phyloP scores from a whole-genome alignment of 2,329 filamentous ascomycete species.

The Beauveria sp. region DNA sequence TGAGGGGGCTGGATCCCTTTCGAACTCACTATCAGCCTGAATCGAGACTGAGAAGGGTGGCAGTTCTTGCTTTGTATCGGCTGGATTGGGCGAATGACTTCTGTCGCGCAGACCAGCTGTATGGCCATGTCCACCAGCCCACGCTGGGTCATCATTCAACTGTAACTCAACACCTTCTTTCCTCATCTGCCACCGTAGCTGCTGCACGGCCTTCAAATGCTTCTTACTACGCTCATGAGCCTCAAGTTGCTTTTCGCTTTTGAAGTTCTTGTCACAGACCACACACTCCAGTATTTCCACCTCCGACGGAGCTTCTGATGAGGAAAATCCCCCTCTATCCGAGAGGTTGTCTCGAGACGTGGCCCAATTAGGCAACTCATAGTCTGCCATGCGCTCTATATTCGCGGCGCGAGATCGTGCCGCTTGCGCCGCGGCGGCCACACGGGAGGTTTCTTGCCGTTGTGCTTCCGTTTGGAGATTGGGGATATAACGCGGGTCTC shows the following conservation, averaged over 20 bases:
- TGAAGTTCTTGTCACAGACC: slow-evolving; percentile 71
- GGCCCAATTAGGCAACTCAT: slow-evolving; percentile 68
- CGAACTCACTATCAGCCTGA: background rate
- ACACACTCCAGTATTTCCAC: slow-evolving; percentile 64
- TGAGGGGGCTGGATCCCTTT: background rate
- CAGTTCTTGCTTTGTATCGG: background rate
- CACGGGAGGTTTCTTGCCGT: slow-evolving; percentile 68
- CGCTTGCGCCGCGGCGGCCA: slow-evolving; percentile 76
- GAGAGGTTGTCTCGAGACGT: slow-evolving; percentile 48
- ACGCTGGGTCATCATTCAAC: slow-evolving; percentile 21
- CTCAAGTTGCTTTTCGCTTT: slow-evolving; percentile 87
- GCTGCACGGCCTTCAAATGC: slow-evolving; percentile 77
- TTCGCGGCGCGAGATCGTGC: slow-evolving; percentile 76
- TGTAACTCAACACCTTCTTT: slow-evolving; percentile 63
- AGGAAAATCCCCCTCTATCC: slow-evolving; percentile 53
- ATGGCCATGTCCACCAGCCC: background rate
- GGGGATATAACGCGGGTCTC: slow-evolving; percentile 76
- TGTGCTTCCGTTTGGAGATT: slow-evolving; percentile 74
- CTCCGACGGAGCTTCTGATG: slow-evolving; percentile 48
- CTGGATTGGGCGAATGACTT: background rate
- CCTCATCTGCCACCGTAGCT: slow-evolving; percentile 74
- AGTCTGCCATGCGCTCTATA: slow-evolving; percentile 60
- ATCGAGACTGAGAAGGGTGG: background rate
- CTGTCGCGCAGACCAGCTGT: background rate
- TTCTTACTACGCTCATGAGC: slow-evolving; percentile 96